Evolutionary conservation across 495 filamentous ascomycete species (phyloP).

Genomic region (Aspergillus funiculosus): DNA sequence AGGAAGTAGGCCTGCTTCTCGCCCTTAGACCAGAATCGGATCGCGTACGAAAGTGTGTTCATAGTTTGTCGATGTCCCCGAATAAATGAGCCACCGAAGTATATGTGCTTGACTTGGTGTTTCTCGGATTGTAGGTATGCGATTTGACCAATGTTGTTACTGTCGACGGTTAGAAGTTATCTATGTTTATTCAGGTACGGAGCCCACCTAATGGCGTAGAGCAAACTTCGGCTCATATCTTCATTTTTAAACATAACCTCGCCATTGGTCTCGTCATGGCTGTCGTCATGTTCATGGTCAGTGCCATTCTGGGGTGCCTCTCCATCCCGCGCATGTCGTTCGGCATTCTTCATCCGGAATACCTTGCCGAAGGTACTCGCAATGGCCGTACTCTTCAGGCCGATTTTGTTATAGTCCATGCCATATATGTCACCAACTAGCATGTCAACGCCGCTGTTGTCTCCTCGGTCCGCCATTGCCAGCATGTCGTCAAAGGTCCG

Average conservation of each 20-base stretch:
- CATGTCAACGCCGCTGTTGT: slow-evolving; percentile 93
- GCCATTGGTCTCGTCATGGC: no score
- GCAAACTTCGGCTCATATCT: slow-evolving; percentile 63
- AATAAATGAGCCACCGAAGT: slow-evolving; percentile 96
- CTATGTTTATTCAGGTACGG: background rate
- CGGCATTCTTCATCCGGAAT: slow-evolving; percentile 77
- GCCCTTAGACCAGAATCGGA: slow-evolving; percentile 94
- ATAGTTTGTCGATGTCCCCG: slow-evolving; percentile 95
- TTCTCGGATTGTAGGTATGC: slow-evolving; percentile 92
- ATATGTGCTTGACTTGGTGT: slow-evolving; percentile 83
- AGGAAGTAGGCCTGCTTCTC: slow-evolving; percentile 93
- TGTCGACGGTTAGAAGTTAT: slow-evolving; percentile 28
- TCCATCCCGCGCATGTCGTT: slow-evolving; percentile 32
- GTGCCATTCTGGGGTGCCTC: slow-evolving; percentile 51
- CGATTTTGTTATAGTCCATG: slow-evolving; percentile 90
- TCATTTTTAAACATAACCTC: slow-evolving; percentile 50
- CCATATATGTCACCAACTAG: slow-evolving; percentile 98
- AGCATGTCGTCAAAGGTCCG: slow-evolving; percentile 94
- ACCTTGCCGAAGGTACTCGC: slow-evolving; percentile 96
- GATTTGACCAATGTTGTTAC: slow-evolving; percentile 98
- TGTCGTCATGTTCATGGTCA: no score
- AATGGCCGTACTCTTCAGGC: slow-evolving; percentile 87
- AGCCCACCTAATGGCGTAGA: slow-evolving; percentile 71
- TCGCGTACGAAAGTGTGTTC: slow-evolving; percentile 92
- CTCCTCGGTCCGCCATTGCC: slow-evolving; percentile 84